Base-by-base conservation (phyloP, 495 filamentous ascomycete genomes). In the Xylaria cubensis region DNA sequence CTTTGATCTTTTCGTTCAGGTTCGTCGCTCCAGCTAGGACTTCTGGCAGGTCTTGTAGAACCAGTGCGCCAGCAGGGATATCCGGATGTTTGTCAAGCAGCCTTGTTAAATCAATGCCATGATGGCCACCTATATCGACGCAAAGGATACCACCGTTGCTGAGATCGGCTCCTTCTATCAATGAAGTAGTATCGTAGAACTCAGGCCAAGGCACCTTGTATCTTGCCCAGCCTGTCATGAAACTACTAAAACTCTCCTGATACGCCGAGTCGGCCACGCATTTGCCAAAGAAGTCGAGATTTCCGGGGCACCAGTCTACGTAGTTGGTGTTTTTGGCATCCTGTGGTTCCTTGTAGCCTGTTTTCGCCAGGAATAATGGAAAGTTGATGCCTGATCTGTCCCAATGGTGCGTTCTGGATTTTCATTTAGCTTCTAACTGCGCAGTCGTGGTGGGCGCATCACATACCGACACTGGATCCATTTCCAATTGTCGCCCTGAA, bases 91-190 rank as follows among this genome's bases (percentile, higher is more conserved):
- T 82, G 1, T 62, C 67, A 6, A 78, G 55, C 44, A 85, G 75
- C 12, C 55, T 73, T n/a, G 70, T 59, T 21, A 85, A 64, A 64
- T 84, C 81, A 58, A 82, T 74, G 17, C 84, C 84, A 2, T 76
- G 74, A 34, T 82, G 79, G 3, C 84, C 84, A n/a, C 81, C 84
- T 2, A 86, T 73, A 62, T 86, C 84, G 17, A 86, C 82, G 7
- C 13, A 85, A 50, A 12, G 77, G 70, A 36, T 39, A 32, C 3
- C 71, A 69, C 46, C 68, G 67, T 70, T 68, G 39, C 62, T 48
- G 12, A 74, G 39, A 59, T 79, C 76, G 5, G 77, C 76, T 0
- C 75, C 77, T 13, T 71, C 50, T 7, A 79, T 21, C 5, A 79
- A 67, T 4, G 70, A 44, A 13, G 21, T 50, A 7, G 77, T 79